A percentile compares a stretch with the other conserved stretches of the same genome.
phyloP scores from a whole-genome alignment of 1,139 yeast genomes.

The Candida frijolesensis region DNA sequence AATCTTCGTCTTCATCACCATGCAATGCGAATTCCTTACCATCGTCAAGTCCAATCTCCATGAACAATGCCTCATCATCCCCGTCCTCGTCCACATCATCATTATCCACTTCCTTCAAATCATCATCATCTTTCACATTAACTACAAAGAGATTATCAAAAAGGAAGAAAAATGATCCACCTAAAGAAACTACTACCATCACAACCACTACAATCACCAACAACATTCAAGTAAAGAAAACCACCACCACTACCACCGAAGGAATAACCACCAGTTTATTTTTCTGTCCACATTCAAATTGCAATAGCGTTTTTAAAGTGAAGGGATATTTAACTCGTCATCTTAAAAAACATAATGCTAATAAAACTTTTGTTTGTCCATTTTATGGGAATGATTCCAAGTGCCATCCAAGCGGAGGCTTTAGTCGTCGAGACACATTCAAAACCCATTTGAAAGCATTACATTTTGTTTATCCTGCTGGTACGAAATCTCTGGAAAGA shows the following conservation, averaged over 20 bases:
- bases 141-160: conserved; percentile 4
- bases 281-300: conserved; percentile 36
- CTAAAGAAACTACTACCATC: conserved; percentile 6
- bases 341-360: conserved; percentile 50
- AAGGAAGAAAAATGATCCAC: neutral
- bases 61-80: neutral
- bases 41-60: neutral
- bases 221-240: conserved; percentile 17
- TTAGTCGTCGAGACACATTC: conserved; percentile 59
- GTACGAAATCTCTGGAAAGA: conserved; percentile 51
- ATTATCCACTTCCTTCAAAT: neutral
- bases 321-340: conserved; percentile 60
- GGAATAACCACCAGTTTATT: conserved; percentile 15
- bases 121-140: conserved; percentile 1
- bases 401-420: conserved; percentile 64
- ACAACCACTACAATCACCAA: conserved; percentile 18
- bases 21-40: neutral
- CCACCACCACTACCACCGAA: conserved; percentile 14
- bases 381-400: conserved; percentile 49
- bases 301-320: conserved; percentile 54
- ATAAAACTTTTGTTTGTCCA: conserved; percentile 58
- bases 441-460: conserved; percentile 60
- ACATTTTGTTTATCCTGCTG: conserved; percentile 62
- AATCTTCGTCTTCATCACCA: neutral
- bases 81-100: conserved; percentile 5